phyloP scores from a whole-genome alignment of 2,329 filamentous ascomycete species.

The Shiraia bambusicola region DNA sequence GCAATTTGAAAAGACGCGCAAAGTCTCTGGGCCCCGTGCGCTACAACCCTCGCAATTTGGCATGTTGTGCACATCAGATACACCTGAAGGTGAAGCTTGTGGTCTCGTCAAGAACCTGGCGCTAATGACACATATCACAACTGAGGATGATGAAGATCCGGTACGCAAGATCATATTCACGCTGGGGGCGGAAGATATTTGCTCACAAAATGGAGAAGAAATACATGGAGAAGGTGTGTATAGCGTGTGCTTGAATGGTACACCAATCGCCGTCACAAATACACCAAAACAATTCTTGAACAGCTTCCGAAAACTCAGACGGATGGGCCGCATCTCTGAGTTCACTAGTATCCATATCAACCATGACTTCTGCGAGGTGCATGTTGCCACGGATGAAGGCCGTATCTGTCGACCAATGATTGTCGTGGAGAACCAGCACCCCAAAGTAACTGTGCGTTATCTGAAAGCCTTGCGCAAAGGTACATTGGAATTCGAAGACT shows the following conservation, averaged over 20 bases:
- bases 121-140: constrained; percentile 98
- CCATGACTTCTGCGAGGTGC: constrained; percentile 84
- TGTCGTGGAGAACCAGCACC: constrained; percentile 83
- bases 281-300: constrained; percentile 84
- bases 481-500: constrained; percentile 89
- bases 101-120: constrained; percentile 97
- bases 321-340: constrained; percentile 88
- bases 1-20: constrained; percentile 98
- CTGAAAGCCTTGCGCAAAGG: constrained; percentile 80
- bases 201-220: constrained; percentile 77
- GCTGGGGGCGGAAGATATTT: constrained; percentile 80
- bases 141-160: constrained; percentile 88
- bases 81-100: constrained; percentile 96
- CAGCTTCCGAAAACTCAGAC: constrained; percentile 80
- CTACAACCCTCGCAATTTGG: constrained; percentile 97
- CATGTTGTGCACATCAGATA: constrained; percentile 96
- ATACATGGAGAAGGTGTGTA: constrained; percentile 84
- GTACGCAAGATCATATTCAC: constrained; percentile 84
- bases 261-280: constrained; percentile 82
- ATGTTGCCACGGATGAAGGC: constrained; percentile 95
- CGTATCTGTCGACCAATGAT: constrained; percentile 95
- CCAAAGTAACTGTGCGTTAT: constrained; percentile 77
- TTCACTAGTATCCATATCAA: constrained; percentile 98
- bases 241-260: constrained; percentile 93
- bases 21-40: constrained; percentile 92